Evolutionary conservation across 2,329 filamentous ascomycete species (phyloP).

Genomic region (Trichophaea hybrida): DNA sequence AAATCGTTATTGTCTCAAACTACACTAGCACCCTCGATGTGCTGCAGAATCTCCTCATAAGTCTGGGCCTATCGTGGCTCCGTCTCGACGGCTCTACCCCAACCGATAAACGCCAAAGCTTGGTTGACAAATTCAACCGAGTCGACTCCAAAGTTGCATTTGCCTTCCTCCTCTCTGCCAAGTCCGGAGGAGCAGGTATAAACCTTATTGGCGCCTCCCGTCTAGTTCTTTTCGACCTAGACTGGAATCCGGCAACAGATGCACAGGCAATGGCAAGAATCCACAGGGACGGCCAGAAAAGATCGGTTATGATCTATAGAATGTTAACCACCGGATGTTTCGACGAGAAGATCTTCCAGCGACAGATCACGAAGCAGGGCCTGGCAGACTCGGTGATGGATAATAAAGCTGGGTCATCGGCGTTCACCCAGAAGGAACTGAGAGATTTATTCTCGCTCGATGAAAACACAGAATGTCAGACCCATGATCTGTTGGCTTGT

Average conservation of each 20-base stretch:
- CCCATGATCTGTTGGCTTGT: constrained; percentile 53
- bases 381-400: constrained; percentile 59
- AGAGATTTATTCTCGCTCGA: constrained; percentile 53
- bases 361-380: constrained; percentile 56
- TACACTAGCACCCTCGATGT: constrained; percentile 59
- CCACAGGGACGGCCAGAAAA: constrained; percentile 56
- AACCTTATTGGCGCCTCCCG: constrained; percentile 58
- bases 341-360: constrained; percentile 62
- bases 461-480: constrained; percentile 46
- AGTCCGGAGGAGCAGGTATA: constrained; percentile 54
- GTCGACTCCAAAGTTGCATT: constrained; percentile 34
- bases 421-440: constrained; percentile 52
- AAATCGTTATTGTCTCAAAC: constrained; percentile 62
- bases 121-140: constrained; percentile 58
- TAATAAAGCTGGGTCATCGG: constrained; percentile 44
- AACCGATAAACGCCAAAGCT: constrained; percentile 46
- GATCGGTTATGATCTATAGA: constrained; percentile 53
- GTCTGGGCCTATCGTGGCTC: constrained; percentile 47
- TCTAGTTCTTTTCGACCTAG: constrained; percentile 56
- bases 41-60: constrained; percentile 45
- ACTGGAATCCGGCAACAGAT: constrained; percentile 64
- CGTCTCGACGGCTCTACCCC: constrained; percentile 56
- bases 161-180: constrained; percentile 58
- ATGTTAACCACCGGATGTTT: constrained; percentile 53
- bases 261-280: constrained; percentile 62